Base-by-base conservation (phyloP, 805 yeast genomes). In the Nakazawaea populi region DNA sequence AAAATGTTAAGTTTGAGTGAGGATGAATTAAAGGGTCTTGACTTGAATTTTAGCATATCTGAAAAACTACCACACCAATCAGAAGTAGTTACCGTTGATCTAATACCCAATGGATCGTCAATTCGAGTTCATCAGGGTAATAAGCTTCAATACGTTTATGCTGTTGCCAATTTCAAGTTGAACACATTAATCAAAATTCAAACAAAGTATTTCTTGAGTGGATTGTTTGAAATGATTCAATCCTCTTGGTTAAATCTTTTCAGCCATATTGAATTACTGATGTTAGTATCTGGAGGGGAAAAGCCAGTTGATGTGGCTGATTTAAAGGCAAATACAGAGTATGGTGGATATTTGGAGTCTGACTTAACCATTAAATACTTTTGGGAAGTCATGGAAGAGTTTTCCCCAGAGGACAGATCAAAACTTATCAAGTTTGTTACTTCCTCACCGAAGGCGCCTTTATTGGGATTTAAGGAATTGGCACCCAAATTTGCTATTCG, bases 371-470 rank as follows among this genome's bases (percentile, higher is more conserved):
- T 92, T 2, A 53, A 52, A 14, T 69, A 79, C 52, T 80, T 94
- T 56, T 90, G 96, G 91, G 82, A 83, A 52, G 82, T 89, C 5
- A 72, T 94, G 5, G 71, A 71, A 4, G 96, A 88, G 53, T 78
- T 89, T 75, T 63, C 73, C 1, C 70, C 77, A 2, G 76, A 74
- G n/a, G 88, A 89, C 51, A 73, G 81, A 54, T 73, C 80, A 24
- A 77, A 79, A 47, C 76, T 94, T 51, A 67, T 94, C 30, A 88
- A 88, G 62, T 94, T 92, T 70, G 97, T 89, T 30, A 94, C 98
- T 0, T 87, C 97, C 0, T 96, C 89, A 1, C 85, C 96, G 1
- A 77, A 91, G 53, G 96, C 96, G 0, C 99, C 99, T 1, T 71
- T 94, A 40, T 73, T 89, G 29, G 99, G 99, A 0, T 92, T 94